A percentile compares a stretch with the other conserved stretches of the same genome.
Conservation (phyloP, 2,329 filamentous ascomycete genomes). For the Macrophomina phaseolina region DNA sequence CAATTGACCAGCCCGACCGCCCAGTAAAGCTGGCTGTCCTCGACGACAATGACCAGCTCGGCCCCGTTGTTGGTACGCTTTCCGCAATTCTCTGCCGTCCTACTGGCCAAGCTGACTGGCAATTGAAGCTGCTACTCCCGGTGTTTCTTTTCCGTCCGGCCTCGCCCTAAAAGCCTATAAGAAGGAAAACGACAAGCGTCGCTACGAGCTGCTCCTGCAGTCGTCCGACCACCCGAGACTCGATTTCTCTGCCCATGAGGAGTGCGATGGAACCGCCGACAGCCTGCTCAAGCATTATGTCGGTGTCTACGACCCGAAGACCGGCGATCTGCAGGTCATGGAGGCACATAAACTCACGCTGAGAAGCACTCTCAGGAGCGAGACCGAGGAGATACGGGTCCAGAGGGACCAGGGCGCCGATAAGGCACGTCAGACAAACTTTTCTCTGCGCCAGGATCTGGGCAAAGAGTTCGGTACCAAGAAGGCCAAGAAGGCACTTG, state of each 20-base stretch:
- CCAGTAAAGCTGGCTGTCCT: constrained; percentile 53
- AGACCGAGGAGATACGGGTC: constrained; percentile 47
- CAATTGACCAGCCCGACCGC: constrained; percentile 43
- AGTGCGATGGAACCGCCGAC: constrained; percentile 54
- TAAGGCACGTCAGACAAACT: constrained; percentile 34
- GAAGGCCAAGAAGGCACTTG: constrained; percentile 81
- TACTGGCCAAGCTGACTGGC: constrained; percentile 17
- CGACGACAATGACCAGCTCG: constrained; percentile 54
- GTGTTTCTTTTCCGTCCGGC: constrained; percentile 46
- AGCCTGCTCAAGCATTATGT: constrained; percentile 65
- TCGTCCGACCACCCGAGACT: constrained; percentile 65
- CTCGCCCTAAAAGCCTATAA: constrained; percentile 58
- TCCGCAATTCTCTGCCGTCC: neutral
- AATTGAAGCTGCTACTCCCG: constrained; percentile 48
- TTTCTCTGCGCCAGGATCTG: constrained; percentile 52
- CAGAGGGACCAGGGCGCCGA: constrained; percentile 39
- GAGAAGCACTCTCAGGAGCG: constrained; percentile 55
- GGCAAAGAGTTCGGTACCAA: constrained; percentile 83
- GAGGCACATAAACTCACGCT: constrained; percentile 60
- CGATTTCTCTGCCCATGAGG: constrained; percentile 62
- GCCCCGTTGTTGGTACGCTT: constrained; percentile 56
- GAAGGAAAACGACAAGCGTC: constrained; percentile 38
- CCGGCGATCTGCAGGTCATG: constrained; percentile 59
- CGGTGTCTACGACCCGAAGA: constrained; percentile 63
- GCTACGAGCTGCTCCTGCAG: constrained; percentile 62